Evolutionary conservation across 805 yeast species (phyloP), one percentile per base, ranked within the genome.

Genomic region (Danielia reshetovae): DNA sequence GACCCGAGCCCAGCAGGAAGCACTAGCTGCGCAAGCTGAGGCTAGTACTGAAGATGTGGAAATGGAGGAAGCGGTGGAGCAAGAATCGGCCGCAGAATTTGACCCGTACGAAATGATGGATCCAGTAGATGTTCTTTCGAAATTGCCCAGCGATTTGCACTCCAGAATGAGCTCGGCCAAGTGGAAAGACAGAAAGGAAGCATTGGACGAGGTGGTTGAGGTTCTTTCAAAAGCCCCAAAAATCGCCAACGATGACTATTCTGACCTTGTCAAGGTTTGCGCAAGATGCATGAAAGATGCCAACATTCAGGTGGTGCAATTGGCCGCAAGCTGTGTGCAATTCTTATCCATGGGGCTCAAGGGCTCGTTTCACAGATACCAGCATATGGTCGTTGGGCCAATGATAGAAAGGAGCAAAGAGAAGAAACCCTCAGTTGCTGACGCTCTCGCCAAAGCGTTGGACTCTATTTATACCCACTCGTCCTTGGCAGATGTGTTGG

Each of bases 111-210:
- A 83, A 39, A 52, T 85, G 44, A 68, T 80, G 29, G 85, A 79
- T 10, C 81, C 90, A 1, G 81, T 78, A 5, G 80, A 79, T 18
- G 78, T 89, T 0, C 54, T 84, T 21, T 59, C 75, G 13, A 76
- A 77, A 42, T 48, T 89, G 1, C 96, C 97, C 0, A 49, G 61
- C 3, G 81, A 81, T 47, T 74, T 87, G 37, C 49, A 69, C 18
- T 51, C 66, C 2, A 65, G 77, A 45, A 60, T 87, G 21, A 55
- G 67, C 1, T 79, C 89, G 2, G 42, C 79, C 0, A 80, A 82
- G 50, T 93, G 98, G 98, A 87, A 88, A 53, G 97, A 89, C 34
- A 72, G 98, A 43, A 87, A 85, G 38, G 96, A 85, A 46, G 86
- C 75, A 0, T 66, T 93, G 36, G 90, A 85, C 30, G 88, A 79